Evolutionary conservation across 2,329 filamentous ascomycete species (phyloP).

Genomic region (Fusarium azukiicola): DNA sequence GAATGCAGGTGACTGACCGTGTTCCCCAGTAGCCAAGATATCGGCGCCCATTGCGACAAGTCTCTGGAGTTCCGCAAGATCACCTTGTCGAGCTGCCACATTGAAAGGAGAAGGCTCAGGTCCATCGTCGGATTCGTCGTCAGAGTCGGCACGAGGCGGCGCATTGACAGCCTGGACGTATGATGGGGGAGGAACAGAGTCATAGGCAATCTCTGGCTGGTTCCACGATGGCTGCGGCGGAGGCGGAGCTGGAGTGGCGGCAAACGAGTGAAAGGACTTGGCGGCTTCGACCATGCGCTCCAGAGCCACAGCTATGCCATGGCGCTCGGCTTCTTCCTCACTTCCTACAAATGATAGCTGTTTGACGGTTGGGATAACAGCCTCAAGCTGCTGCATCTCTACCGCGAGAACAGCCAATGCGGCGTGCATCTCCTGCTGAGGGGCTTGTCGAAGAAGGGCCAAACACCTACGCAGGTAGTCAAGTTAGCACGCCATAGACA

Average conservation of each 20-base stretch:
- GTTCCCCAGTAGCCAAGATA: background rate
- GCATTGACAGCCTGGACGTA: background rate
- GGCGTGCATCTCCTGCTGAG: conserved; percentile 4
- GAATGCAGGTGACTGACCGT: conserved; percentile 3
- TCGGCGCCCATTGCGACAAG: background rate
- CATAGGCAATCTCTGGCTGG: background rate
- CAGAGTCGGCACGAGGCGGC: background rate
- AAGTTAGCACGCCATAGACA: background rate
- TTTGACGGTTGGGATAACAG: background rate
- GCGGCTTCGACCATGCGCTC: background rate
- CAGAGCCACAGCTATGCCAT: background rate
- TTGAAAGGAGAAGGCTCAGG: conserved; percentile 15
- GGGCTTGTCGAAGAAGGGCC: background rate
- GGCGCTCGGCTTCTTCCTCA: conserved; percentile 1
- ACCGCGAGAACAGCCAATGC: conserved; percentile 6
- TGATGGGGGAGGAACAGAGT: background rate
- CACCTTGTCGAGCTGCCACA: background rate
- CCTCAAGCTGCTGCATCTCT: background rate
- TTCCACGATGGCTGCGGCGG: background rate
- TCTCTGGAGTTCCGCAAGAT: conserved; percentile 5
- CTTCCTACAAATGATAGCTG: conserved; percentile 1
- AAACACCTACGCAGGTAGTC: background rate
- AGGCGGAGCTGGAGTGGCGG: background rate
- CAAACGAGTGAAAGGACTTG: conserved; percentile 10
- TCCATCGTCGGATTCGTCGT: background rate